A percentile compares a stretch with the other conserved stretches of the same genome.
These are phyloP conservation scores for Populus euphratica DNA, from an alignment of 345 rosid species.

Conservation along the genomic window DNA sequence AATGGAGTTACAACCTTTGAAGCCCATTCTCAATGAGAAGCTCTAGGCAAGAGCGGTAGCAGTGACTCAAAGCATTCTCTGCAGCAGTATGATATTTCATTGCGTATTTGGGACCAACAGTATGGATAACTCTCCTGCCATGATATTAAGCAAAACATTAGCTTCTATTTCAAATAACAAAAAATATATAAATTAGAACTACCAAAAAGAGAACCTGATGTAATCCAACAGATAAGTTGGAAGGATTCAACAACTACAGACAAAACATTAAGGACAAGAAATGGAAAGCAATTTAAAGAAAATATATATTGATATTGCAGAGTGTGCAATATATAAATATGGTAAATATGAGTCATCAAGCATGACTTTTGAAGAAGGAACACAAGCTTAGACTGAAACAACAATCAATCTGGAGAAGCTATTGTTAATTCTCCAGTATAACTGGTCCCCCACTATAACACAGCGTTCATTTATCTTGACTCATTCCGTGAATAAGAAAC, in stretches of 20 bases:
- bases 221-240: background rate
- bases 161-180: background rate
- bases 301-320: background rate
- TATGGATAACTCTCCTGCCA: slow-evolving; percentile 54
- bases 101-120: slow-evolving; percentile 98
- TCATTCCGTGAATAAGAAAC: background rate
- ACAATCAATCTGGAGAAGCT: background rate
- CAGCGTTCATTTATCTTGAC: background rate
- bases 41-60: slow-evolving; percentile 95
- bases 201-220: background rate
- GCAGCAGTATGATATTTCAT: slow-evolving; percentile 98
- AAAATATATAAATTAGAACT: background rate
- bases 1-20: slow-evolving; percentile 48
- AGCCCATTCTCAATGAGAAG: slow-evolving; percentile 85
- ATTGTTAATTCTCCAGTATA: background rate
- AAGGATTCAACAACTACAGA: background rate
- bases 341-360: background rate
- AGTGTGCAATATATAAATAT: background rate
- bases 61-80: slow-evolving; percentile 97
- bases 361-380: background rate
- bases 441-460: background rate
- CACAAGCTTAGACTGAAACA: background rate
- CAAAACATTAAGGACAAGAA: background rate
- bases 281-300: background rate
- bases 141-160: background rate